Base-by-base conservation (phyloP, 768 basidiomycete genomes). In the Peribolospora baueri region DNA sequence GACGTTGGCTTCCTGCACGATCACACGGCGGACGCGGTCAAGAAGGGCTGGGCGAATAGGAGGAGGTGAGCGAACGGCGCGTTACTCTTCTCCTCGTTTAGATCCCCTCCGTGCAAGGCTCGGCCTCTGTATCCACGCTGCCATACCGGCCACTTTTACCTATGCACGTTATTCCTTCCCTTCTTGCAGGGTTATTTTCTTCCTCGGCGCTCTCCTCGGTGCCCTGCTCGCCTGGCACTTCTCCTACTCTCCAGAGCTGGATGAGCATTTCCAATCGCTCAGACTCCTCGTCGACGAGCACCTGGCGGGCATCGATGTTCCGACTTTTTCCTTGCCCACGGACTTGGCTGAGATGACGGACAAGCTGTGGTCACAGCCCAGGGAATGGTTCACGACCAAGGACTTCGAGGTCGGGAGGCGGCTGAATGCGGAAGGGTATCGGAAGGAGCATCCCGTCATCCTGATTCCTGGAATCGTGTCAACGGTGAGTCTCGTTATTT, bases 381-480 rank as follows among this genome's bases (percentile, higher is more conserved):
- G 53, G 3, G 60, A 61, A 0, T 61, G 60, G 60, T 46, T 61
- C 42, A 54, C 45, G 41, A 48, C 53, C 40, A 40, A 43, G n/a
- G 8, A 52, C 25, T 61, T 61, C 13, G 55, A 8, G 5, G 54
- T 53, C 43, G 61, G 10, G 61, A 61, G 3, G 59, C 59, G 1
- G 25, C 25, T 1, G 40, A 52, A 5, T 55, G 57, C 5, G 63
- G 63, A 0, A 36, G 55, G n/a, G 43, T 25, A 25, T 25, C 25
- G 25, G 25, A 64, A 63, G 57, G 57, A 60, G 46, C 61, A 64
- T 43, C 57, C 62, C 2, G 63, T 64, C 36, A 49, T 64, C 37
- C 54, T 64, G 45, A 53, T 65, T 11, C 64, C 64, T 4, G 64
- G 64, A 0, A 61, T 65, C 53, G 52, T 60, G 4, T 36, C n/a